Evolutionary conservation across 441 rosid species (phyloP), one percentile per base, ranked within the genome.

Genomic region (Breynia disticha): DNA sequence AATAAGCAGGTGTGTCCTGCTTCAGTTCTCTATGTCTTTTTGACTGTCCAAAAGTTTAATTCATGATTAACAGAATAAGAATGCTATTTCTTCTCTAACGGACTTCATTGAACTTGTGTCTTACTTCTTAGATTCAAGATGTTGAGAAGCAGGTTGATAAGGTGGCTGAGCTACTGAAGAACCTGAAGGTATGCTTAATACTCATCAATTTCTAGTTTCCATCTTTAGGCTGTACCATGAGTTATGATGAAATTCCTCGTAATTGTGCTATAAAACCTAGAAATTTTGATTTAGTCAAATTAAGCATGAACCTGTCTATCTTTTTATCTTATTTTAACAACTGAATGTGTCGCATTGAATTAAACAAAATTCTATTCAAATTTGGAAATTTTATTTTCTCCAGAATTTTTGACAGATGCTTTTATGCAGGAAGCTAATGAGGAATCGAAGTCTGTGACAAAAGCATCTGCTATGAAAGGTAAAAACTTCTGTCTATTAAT

Each of bases 391-490:
- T 61, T 37, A 41, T 45, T 12, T 24, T 28, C 35, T 28, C 35
- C 8, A 28, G 35, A 28, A 28, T 28, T 28, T 9, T 9, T 28
- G 35, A 28, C 3, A 3, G 8, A 28, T 4, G 35, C 8, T 28
- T 28, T 28, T 28, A 28, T 28, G 49, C 83, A 91, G 98, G 95
- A 90, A 57, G 88, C 95, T 24, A 87, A 86, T 49, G 98, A 91
- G 79, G 96, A 87, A 48, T 86, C 98, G 0, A 91, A 87, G 66
- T 72, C 96, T 45, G 87, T 91, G 22, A 87, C 98, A 56, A 91
- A 87, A 66, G 98, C 94, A 54, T 85, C 94, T 57, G 84, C 90
- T 28, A 87, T 91, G 98, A 91, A 87, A 82, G 87, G 96, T 87
- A 61, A 24, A 53, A 8, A 11, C 35, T 48, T 48, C 56, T 52